Base-by-base conservation (phyloP, 2,329 filamentous ascomycete species). In the Microsporum canis region DNA sequence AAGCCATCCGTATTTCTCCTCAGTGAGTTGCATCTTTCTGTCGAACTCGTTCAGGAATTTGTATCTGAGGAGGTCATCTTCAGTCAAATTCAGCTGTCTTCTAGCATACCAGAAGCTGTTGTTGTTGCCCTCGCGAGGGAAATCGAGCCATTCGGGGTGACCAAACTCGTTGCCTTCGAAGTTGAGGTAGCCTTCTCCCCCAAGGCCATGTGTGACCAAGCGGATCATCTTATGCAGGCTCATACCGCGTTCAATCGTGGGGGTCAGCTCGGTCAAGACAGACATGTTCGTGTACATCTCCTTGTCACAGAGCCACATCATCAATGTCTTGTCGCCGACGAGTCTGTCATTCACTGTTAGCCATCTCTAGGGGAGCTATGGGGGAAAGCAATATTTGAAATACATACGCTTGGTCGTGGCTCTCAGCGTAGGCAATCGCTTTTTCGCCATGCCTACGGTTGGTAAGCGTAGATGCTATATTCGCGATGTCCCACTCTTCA, bases 261-360 rank as follows among this genome's bases (percentile, higher is more conserved):
- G 84, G 0, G 94, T 99, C 66, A 96, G 78, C n/a, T 88, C 85
- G 0, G 87, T 86, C 29, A 97, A 76, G 0, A 78, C 81, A 0
- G 94, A 97, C 94, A 99, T 99, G 79, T 99, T 87, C 31, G 92
- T 96, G 78, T 99, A 99, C 80, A 99, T 84, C 73, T 99, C 86
- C 17, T 92, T 91, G 73, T 99, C 94, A 73, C 91, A 96, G 56
- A 99, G 87, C 83, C 95, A 95, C 88, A 99, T 95, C 81, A 99
- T 90, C 53, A 99, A 79, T 0, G 90, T 88, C 77, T 99, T 99
- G 78, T 99, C 94, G 47, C 94, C 94, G 38, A 99, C 94, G 55
- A 99, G 83, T 2, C 90, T 95, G 67, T 1, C 43, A n/a, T 43
- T n/a, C 56, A 65, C 71, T 67, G 27, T 23, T 41, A 58, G 14